phyloP scores from a whole-genome alignment of 2,329 filamentous ascomycete species.

The Cladosporium sphaerospermum region DNA sequence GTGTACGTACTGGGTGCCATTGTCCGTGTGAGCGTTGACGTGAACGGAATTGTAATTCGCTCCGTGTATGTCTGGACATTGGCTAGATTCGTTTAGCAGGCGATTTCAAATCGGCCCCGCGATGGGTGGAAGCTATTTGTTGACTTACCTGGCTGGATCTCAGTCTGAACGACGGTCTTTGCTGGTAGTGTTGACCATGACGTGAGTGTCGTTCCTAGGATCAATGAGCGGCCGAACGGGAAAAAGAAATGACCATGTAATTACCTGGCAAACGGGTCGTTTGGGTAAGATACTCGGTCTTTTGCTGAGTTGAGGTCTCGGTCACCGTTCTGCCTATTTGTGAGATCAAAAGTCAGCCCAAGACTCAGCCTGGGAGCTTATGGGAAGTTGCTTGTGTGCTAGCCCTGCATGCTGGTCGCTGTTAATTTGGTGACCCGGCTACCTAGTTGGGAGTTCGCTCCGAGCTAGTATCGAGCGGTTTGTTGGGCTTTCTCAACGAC shows the following conservation, averaged over 20 bases:
- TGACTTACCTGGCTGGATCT: constrained; percentile 7
- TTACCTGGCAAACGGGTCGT: constrained; percentile 1
- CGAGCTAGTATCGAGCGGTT: too few relatives aligned
- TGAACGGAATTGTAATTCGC: neutral
- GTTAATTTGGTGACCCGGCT: too few relatives aligned
- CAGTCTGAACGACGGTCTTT: neutral
- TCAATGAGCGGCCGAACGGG: neutral
- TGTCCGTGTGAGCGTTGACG: neutral
- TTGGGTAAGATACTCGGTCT: neutral
- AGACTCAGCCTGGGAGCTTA: too few relatives aligned
- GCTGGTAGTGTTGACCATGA: neutral
- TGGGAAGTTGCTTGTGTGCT: too few relatives aligned
- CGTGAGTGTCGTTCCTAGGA: constrained; percentile 1
- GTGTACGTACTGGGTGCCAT: neutral
- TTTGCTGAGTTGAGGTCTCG: neutral
- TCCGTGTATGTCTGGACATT: constrained; percentile 1
- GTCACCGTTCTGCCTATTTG: neutral
- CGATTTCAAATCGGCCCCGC: neutral
- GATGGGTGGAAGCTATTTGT: neutral
- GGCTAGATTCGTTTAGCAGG: neutral
- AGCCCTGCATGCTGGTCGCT: too few relatives aligned
- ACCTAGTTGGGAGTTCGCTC: too few relatives aligned
- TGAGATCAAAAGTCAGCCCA: neutral
- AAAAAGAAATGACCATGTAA: neutral
- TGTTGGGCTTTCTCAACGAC: too few relatives aligned